Evolutionary conservation across 176 grass and related monocot species (phyloP).

Genomic region (Paspalum notatum): DNA sequence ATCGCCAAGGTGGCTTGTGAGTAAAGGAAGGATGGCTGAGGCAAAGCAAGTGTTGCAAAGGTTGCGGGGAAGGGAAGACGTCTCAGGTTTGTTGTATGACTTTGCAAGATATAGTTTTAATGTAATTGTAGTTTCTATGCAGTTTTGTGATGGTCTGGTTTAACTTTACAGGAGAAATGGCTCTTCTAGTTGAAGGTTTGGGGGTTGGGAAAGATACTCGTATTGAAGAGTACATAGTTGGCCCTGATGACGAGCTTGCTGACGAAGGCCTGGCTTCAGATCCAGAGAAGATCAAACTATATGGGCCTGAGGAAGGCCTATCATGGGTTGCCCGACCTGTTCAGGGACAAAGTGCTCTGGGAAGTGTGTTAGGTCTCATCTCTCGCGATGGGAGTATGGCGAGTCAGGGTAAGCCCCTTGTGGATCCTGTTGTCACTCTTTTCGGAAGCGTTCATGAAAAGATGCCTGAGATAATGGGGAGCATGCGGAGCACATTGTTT

Average conservation of each 20-base stretch:
- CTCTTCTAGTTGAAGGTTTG: slow-evolving; percentile 92
- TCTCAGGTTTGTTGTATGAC: slow-evolving; percentile 68
- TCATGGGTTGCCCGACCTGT: slow-evolving; percentile 84
- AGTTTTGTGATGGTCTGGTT: slow-evolving; percentile 10
- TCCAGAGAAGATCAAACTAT: slow-evolving; percentile 77
- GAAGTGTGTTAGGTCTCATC: slow-evolving; percentile 65
- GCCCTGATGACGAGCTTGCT: slow-evolving; percentile 67
- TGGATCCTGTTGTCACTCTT: slow-evolving; percentile 90
- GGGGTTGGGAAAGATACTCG: slow-evolving; percentile 75
- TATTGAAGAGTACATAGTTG: slow-evolving; percentile 94
- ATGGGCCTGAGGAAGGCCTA: slow-evolving; percentile 83
- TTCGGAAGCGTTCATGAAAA: slow-evolving; percentile 94
- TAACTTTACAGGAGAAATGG: slow-evolving; percentile 87
- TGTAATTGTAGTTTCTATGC: slow-evolving; percentile 2
- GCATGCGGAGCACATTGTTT: slow-evolving; percentile 92
- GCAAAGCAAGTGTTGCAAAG: slow-evolving; percentile 75
- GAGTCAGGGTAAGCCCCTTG: slow-evolving; percentile 63
- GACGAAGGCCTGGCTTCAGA: slow-evolving; percentile 61
- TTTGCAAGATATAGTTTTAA: slow-evolving; percentile 16
- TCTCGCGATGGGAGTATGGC: slow-evolving; percentile 72
- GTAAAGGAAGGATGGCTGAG: slow-evolving; percentile 88
- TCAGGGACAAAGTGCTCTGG: slow-evolving; percentile 72
- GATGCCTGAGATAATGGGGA: slow-evolving; percentile 80
- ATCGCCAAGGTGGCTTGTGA: slow-evolving; percentile 97
- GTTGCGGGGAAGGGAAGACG: slow-evolving; percentile 83